Base-by-base conservation (phyloP, 1,284 basidiomycete species). In the Fistulinella cinereoalba region DNA sequence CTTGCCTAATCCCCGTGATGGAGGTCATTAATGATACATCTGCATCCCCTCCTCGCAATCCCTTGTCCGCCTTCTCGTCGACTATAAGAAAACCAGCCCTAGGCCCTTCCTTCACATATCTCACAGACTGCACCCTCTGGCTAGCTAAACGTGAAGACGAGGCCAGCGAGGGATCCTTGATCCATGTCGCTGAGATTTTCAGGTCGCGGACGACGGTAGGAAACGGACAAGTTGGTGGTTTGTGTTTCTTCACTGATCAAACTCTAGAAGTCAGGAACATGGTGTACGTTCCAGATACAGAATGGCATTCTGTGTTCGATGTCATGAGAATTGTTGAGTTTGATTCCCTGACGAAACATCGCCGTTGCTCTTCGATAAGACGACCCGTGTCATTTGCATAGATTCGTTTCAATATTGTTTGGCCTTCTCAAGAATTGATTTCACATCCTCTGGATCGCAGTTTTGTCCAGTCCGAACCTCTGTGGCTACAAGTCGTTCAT, bases 61-160 rank as follows among this genome's bases (percentile, higher is more conserved):
- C 70, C 3, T 50, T 62, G 33, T 73, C 77, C 0, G 61, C 53
- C 6, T 75, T 74, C 43, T 48, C 67, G 36, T 64, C 68, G 4
- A 67, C 67, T 10, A 63, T 64, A 15, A 71, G 78, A 43, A 88
- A 85, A 60, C 86, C 87, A 2, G 82, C 84, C 0, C 69, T 90
- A 15, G 87, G 87, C 0, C 80, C 85, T 1, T 83, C 86, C 1
- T 89, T 89, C 53, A 71, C 81, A 2, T 86, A 79, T 61, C 67
- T 88, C 58, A 77, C 81, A 1, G 87, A 90, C 56, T 77, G 77
- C 11, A 87, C 84, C 0, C 55, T 90, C 18, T 90, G 85, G 86
- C 68, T 88, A 4, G 67, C 76, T 8, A 53, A 25, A 31, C 43
- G 51, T 16, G 43, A 41, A 9, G 39, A 32, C 11, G 24, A 24